A percentile compares a stretch with the other conserved stretches of the same genome.
These are phyloP conservation scores for Dipodascus albidus DNA, from an alignment of 805 yeast species.

Conservation along the genomic window DNA sequence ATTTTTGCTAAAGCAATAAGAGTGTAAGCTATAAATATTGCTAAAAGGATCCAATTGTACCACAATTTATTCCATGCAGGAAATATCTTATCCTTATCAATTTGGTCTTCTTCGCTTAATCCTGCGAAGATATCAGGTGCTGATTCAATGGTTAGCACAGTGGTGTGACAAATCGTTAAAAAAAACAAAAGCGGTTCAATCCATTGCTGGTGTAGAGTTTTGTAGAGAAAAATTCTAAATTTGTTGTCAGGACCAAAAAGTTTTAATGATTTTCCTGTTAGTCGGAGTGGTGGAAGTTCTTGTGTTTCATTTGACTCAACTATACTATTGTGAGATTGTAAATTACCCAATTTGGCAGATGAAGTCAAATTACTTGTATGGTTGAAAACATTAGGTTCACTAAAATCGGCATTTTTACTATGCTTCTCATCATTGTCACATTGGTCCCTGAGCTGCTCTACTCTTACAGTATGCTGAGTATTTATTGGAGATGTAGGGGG, in stretches of 20 bases:
- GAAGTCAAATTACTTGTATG: not conserved
- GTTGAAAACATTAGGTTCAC: not conserved
- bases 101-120: not conserved
- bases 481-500: too few species aligned
- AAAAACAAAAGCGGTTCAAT: constrained; percentile 14
- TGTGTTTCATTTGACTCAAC: not conserved
- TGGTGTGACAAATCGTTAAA: constrained; percentile 13
- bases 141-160: constrained; percentile 8
- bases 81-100: not conserved
- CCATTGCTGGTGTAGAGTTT: constrained; percentile 14
- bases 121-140: not conserved
- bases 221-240: constrained; percentile 11
- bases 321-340: not conserved
- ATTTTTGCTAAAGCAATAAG: constrained; percentile 45
- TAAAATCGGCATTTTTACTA: not conserved
- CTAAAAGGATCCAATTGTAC: constrained; percentile 44
- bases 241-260: constrained; percentile 11
- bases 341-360: not conserved
- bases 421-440: too few species aligned
- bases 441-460: too few species aligned
- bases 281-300: not conserved
- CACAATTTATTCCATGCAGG: constrained; percentile 14
- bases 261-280: constrained; percentile 14
- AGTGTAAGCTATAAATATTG: constrained; percentile 51
- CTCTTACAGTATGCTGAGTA: too few species aligned